A percentile compares a stretch with the other conserved stretches of the same genome.
phyloP scores from a whole-genome alignment of 2,329 filamentous ascomycete species.

The Paraconiothyrium brasiliense region DNA sequence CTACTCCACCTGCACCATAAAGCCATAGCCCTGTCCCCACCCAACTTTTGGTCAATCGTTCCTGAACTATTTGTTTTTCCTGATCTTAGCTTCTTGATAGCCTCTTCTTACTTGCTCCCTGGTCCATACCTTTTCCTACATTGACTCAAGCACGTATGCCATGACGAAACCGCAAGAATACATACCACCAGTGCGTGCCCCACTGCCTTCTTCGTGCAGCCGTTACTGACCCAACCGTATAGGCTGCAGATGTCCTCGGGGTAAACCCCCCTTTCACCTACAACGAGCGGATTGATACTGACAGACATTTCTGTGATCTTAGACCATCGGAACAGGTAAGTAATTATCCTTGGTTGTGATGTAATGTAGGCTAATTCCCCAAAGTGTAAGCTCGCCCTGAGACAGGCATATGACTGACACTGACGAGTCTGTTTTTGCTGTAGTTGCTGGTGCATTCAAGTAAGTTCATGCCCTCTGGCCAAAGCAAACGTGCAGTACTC shows the following conservation, averaged over 20 bases:
- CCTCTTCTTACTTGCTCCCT: slow-evolving; percentile 1
- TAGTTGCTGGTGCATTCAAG: slow-evolving; percentile 56
- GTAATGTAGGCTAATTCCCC: slow-evolving; percentile 28
- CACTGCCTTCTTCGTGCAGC: not conserved
- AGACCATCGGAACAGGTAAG: slow-evolving; percentile 53
- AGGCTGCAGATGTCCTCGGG: slow-evolving; percentile 52
- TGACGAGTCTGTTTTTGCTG: slow-evolving; percentile 24
- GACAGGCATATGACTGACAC: slow-evolving; percentile 14
- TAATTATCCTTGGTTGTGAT: not conserved
- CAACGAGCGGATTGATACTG: slow-evolving; percentile 22
- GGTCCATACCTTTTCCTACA: slow-evolving; percentile 9
- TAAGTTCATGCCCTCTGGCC: slow-evolving; percentile 25
- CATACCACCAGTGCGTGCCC: slow-evolving; percentile 43
- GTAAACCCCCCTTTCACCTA: slow-evolving; percentile 33
- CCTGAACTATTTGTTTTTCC: slow-evolving; percentile 16
- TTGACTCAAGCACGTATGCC: not conserved
- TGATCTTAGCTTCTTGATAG: slow-evolving; percentile 17
- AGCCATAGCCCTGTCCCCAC: slow-evolving; percentile 20
- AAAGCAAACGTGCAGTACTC: slow-evolving; percentile 16
- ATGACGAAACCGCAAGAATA: slow-evolving; percentile 47
- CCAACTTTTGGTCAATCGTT: slow-evolving; percentile 14
- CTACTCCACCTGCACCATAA: slow-evolving; percentile 19
- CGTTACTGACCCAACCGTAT: slow-evolving; percentile 31
- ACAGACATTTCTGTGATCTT: slow-evolving; percentile 15
- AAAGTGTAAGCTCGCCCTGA: slow-evolving; percentile 32